phyloP scores from a whole-genome alignment of 2,329 filamentous ascomycete species.

The Arthrinium phaeospermum region DNA sequence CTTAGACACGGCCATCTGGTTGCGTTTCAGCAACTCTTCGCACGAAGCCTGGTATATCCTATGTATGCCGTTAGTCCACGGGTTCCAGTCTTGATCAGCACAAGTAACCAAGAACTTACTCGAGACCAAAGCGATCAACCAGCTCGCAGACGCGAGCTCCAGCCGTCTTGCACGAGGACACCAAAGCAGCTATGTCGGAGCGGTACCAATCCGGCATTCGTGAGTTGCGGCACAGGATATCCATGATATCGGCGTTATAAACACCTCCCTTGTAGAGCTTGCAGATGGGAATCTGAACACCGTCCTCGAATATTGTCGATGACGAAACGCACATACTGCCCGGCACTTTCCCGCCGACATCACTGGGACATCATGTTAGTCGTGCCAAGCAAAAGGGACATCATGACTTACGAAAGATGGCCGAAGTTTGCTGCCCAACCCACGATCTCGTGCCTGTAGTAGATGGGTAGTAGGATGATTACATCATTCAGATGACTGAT shows the following conservation, averaged over 20 bases:
- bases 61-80: neutral
- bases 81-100: neutral
- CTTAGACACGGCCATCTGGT: constrained; percentile 48
- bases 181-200: constrained; percentile 51
- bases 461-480: constrained; percentile 55
- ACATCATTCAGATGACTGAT: constrained; percentile 57
- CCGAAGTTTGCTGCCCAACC: constrained; percentile 58
- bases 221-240: constrained; percentile 54
- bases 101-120: constrained; percentile 26
- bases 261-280: constrained; percentile 51
- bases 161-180: constrained; percentile 52
- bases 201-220: constrained; percentile 55
- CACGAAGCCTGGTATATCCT: constrained; percentile 51
- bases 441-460: constrained; percentile 48
- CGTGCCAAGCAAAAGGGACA: neutral
- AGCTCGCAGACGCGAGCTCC: constrained; percentile 51
- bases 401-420: constrained; percentile 44
- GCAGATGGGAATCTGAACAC: constrained; percentile 54
- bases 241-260: constrained; percentile 50
- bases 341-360: constrained; percentile 52
- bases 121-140: constrained; percentile 48
- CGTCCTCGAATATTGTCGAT: constrained; percentile 53
- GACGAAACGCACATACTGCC: constrained; percentile 57
- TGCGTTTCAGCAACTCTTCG: constrained; percentile 49
- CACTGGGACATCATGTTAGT: constrained; percentile 24